A percentile compares a stretch with the other conserved stretches of the same genome.
These are phyloP conservation scores for Mortierella sp. DNA, from an alignment of 371 early-diverging fungal species.

Conservation along the genomic window DNA sequence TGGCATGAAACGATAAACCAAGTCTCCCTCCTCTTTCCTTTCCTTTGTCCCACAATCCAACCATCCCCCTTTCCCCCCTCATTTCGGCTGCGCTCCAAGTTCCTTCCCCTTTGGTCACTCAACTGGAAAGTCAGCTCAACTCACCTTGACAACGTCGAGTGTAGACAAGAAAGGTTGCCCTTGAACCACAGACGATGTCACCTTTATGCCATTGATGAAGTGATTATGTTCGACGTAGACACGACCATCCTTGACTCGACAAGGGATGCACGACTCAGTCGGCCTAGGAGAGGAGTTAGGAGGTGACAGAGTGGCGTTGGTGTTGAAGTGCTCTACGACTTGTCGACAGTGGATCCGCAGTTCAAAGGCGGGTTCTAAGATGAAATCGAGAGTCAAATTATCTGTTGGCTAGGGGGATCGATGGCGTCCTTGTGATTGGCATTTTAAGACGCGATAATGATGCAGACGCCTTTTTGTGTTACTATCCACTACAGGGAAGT, in stretches of 20 bases:
- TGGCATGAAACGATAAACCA: neutral
- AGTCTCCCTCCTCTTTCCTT: neutral
- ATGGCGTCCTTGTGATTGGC: too few species aligned
- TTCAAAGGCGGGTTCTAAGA: neutral
- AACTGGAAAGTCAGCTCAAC: neutral
- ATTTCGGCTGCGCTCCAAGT: neutral
- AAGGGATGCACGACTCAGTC: neutral
- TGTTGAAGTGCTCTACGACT: neutral
- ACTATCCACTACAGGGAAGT: too few species aligned
- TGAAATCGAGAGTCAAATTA: neutral
- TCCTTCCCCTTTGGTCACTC: neutral
- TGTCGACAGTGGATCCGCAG: constrained; percentile 22
- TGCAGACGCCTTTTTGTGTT: too few species aligned
- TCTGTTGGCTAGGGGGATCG: too few species aligned
- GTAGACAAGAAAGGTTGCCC: constrained; percentile 1
- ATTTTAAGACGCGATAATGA: too few species aligned
- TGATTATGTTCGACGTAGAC: constrained; percentile 17
- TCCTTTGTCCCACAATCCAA: neutral
- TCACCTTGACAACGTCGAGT: constrained; percentile 4
- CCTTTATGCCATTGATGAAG: constrained; percentile 23
- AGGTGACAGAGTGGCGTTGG: neutral
- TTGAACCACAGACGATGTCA: neutral
- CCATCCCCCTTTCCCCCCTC: neutral
- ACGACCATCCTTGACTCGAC: constrained; percentile 6
- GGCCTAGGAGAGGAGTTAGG: neutral